Conservation (phyloP, 2,329 filamentous ascomycete species). For the Penicillium frequentans region DNA sequence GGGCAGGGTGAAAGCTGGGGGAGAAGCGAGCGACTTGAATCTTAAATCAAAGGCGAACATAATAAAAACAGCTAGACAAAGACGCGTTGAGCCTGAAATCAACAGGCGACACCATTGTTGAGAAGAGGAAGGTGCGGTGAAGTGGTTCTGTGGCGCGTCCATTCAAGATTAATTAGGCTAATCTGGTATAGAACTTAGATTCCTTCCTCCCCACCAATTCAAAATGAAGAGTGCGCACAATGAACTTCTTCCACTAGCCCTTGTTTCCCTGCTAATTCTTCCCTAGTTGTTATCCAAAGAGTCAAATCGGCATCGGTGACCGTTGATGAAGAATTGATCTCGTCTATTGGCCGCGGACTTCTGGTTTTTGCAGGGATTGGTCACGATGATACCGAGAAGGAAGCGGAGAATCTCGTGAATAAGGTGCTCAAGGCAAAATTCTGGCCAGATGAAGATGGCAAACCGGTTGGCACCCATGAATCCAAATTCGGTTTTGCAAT, state of each 20-base stretch:
- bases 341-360: conserved; percentile 85
- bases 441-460: conserved; percentile 80
- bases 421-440: conserved; percentile 89
- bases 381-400: conserved; percentile 85
- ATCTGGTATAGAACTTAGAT: not conserved
- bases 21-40: not conserved
- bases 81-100: not conserved
- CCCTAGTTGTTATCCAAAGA: conserved; percentile 83
- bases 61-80: not conserved
- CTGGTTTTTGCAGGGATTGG: conserved; percentile 90
- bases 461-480: conserved; percentile 51
- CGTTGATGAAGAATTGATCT: conserved; percentile 86
- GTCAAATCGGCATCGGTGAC: conserved; percentile 95
- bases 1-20: not conserved
- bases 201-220: not conserved
- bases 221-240: conserved; percentile 11
- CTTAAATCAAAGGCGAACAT: not conserved
- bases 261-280: conserved; percentile 3
- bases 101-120: not conserved
- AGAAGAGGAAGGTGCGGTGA: not conserved
- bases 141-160: not conserved
- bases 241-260: not conserved
- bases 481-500: not conserved
- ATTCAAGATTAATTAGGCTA: not conserved
- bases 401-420: conserved; percentile 76